Evolutionary conservation across 1,139 yeast species (phyloP), one percentile per base, ranked within the genome.

Genomic region (Yamadazyma kanchanaburiensis): DNA sequence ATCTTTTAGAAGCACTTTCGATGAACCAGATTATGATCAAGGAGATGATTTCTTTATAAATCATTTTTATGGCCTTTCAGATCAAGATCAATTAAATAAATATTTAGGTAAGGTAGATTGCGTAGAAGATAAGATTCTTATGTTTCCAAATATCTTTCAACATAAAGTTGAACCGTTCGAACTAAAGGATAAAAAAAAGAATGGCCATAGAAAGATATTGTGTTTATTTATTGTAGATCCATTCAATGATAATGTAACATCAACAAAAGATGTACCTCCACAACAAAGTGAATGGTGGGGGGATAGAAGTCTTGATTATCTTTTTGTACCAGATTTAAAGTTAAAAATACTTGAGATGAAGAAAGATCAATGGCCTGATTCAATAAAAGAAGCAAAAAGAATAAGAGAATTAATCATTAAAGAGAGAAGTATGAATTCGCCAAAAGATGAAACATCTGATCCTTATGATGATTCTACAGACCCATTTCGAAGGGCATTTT

Each of bases 171-270:
- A 58, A 28, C 52, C 60, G 3, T 68, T 68, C 43, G 55, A 54
- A 28, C 56, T 67, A 33, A 37, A 38, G 6, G 73, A 67, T 36
- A 43, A 43, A 28, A 35, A 58, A 5, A 64, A 54, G 32, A 51
- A 55, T 0, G 74, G 74, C 2, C 58, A 55, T 37, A 47, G 71
- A 22, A 64, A 60, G 42, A 64, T 67, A 26, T 46, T 67, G 33
- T 63, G 71, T 32, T 59, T 63, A 39, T 66, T 66, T 35, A 18
- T 67, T 8, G 59, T 55, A 19, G 72, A 66, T 38, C 73, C 72
- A 1, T 38, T 48, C 39, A 57, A 64, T 32, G 44, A 51, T 4
- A 31, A 32, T 12, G 63, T 63, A 1, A 35, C 49, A 4, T 28
- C 63, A 4, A 52, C 67, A 1, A 58, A 48, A 6, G 45, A 48